These are phyloP conservation scores for Jackrogersella multiformis DNA, from an alignment of 495 filamentous ascomycete species.

Conservation along the genomic window DNA sequence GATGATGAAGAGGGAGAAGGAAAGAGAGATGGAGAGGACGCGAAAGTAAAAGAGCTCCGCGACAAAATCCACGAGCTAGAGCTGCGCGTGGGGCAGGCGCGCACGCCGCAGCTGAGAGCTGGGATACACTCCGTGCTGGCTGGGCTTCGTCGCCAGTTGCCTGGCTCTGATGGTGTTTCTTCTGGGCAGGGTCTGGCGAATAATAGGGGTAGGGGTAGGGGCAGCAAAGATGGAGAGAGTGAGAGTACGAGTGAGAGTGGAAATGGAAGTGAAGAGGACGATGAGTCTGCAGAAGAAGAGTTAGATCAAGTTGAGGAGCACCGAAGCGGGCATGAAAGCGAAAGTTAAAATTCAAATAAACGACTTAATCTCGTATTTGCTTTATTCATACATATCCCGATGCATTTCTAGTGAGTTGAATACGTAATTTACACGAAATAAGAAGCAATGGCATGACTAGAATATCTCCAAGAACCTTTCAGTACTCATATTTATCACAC, in stretches of 20 bases:
- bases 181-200: neutral
- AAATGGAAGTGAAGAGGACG: too few relatives aligned
- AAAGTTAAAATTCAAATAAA: slow-evolving; percentile 19
- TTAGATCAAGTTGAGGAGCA: slow-evolving; percentile 11
- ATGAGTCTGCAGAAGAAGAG: slow-evolving; percentile 5
- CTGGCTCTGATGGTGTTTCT: neutral
- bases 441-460: neutral
- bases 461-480: neutral
- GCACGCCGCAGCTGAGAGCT: slow-evolving; percentile 41
- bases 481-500: too few relatives aligned
- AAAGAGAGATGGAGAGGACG: slow-evolving; percentile 36
- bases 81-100: slow-evolving; percentile 37
- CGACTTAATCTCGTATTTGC: neutral
- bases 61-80: slow-evolving; percentile 45
- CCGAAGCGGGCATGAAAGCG: slow-evolving; percentile 16
- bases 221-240: neutral
- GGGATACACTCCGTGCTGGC: slow-evolving; percentile 45
- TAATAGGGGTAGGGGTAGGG: neutral
- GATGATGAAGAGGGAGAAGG: neutral
- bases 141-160: slow-evolving; percentile 44
- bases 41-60: slow-evolving; percentile 41
- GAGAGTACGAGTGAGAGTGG: too few relatives aligned
- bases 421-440: neutral
- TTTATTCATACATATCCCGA: neutral
- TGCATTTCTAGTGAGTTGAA: neutral